Conservation (phyloP, 2,329 filamentous ascomycete genomes). For the Herpotrichia juniperi region DNA sequence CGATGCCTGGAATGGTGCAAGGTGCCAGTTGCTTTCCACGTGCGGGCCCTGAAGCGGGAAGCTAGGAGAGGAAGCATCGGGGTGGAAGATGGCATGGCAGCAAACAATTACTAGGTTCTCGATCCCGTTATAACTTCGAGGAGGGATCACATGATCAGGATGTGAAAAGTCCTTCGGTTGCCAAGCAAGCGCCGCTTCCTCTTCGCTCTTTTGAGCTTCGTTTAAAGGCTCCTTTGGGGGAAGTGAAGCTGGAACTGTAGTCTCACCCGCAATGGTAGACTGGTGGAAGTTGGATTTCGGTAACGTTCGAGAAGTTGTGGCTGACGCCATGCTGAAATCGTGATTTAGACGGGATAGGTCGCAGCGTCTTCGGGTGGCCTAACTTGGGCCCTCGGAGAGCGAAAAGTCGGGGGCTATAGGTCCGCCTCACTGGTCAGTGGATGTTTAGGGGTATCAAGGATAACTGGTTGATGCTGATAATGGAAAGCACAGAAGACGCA, state of each 20-base stretch:
- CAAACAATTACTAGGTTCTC: slow-evolving; percentile 76
- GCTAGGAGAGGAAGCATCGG: slow-evolving; percentile 28
- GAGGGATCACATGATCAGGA: slow-evolving; percentile 35
- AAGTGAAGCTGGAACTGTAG: slow-evolving; percentile 10
- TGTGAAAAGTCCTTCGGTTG: slow-evolving; percentile 27
- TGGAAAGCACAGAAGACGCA: neutral
- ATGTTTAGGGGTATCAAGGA: neutral
- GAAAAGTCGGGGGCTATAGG: neutral
- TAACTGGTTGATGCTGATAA: neutral
- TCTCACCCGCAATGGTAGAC: slow-evolving; percentile 13
- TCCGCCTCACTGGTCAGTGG: neutral
- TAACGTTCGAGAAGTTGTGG: slow-evolving; percentile 32
- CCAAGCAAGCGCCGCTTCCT: neutral
- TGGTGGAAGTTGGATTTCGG: slow-evolving; percentile 37
- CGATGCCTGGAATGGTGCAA: slow-evolving; percentile 73
- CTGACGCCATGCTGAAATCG: slow-evolving; percentile 32
- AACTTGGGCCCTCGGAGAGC: neutral
- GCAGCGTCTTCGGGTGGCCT: slow-evolving; percentile 3
- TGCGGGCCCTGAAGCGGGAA: slow-evolving; percentile 38
- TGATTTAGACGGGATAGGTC: slow-evolving; percentile 8
- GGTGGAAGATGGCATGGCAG: slow-evolving; percentile 78
- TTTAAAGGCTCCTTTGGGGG: slow-evolving; percentile 10
- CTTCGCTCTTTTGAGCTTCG: slow-evolving; percentile 2
- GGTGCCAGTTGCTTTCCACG: slow-evolving; percentile 61
- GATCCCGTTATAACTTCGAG: slow-evolving; percentile 28